Evolutionary conservation across 2,329 filamentous ascomycete species (phyloP).

Genomic region (Chrysoporthe cubensis): DNA sequence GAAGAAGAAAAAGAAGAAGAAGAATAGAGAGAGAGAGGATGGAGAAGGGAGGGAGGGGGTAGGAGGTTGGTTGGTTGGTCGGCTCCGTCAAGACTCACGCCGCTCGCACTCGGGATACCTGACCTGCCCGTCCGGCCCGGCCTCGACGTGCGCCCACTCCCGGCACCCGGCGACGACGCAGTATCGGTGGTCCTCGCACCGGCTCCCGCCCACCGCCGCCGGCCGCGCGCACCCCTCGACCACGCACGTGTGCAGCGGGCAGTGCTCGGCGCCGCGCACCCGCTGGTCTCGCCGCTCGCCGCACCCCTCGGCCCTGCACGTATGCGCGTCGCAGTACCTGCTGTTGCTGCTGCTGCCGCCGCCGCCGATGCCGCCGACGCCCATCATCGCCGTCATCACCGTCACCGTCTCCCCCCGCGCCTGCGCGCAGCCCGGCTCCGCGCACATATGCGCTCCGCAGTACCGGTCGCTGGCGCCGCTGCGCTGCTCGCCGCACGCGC

Average conservation of each 20-base stretch:
- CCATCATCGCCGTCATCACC: too few relatives aligned
- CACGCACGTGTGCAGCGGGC: constrained; percentile 21
- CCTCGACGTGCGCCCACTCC: constrained; percentile 22
- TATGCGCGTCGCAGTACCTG: constrained; percentile 19
- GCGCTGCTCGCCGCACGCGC: constrained; percentile 16
- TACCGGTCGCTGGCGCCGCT: background rate
- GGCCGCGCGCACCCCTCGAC: constrained; percentile 16
- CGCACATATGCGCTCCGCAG: constrained; percentile 20
- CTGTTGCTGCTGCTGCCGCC: background rate
- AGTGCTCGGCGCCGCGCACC: constrained; percentile 12
- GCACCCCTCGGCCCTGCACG: constrained; percentile 20
- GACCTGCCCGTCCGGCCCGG: constrained; percentile 13
- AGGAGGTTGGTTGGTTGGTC: background rate
- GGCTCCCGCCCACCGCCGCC: background rate
- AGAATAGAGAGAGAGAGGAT: background rate
- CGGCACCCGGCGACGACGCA: constrained; percentile 19
- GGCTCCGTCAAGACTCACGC: constrained; percentile 6
- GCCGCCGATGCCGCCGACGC: constrained; percentile 7
- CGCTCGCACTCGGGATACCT: constrained; percentile 18
- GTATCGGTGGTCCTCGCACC: constrained; percentile 19
- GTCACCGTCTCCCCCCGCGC: background rate
- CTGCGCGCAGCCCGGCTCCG: constrained; percentile 12
- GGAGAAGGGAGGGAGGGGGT: background rate
- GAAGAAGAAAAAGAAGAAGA: background rate
- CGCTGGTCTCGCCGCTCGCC: constrained; percentile 22